Conservation (phyloP, 192 early-diverging fungal species). For the Mortierella claussenii region DNA sequence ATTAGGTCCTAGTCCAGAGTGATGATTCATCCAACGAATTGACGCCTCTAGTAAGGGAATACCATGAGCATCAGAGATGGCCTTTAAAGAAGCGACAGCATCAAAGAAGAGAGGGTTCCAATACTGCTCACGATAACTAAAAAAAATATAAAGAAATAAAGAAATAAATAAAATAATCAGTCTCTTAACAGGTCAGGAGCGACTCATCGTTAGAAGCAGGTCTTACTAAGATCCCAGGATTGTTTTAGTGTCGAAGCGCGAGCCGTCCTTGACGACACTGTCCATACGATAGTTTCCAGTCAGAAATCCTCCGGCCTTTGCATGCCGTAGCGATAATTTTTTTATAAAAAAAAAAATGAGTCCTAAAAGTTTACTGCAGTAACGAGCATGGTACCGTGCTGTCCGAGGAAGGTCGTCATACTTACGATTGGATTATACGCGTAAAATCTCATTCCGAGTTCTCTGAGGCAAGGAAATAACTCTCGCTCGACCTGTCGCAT, state of each 20-base stretch:
- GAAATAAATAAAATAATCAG: neutral
- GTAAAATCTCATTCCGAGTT: conserved; percentile 26
- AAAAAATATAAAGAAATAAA: neutral
- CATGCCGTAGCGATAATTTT: neutral
- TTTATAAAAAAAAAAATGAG: neutral
- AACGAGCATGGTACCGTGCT: too few relatives aligned
- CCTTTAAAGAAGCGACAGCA: conserved; percentile 8
- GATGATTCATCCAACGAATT: conserved; percentile 41
- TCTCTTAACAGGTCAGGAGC: too few relatives aligned
- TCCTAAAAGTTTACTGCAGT: too few relatives aligned
- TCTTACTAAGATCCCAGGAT: conserved; percentile 32
- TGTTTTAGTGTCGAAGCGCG: conserved; percentile 29
- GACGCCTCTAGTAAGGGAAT: conserved; percentile 28
- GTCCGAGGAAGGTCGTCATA: too few relatives aligned
- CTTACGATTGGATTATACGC: conserved; percentile 30
- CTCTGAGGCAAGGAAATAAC: conserved; percentile 25
- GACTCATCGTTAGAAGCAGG: too few relatives aligned
- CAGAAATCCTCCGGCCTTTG: conserved; percentile 28
- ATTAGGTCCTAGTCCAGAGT: conserved; percentile 17
- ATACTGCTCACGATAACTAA: conserved; percentile 30
- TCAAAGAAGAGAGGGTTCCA: conserved; percentile 34
- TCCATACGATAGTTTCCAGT: conserved; percentile 27
- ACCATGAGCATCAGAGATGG: neutral
- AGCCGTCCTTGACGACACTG: conserved; percentile 8
- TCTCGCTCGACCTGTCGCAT: conserved; percentile 30